These are phyloP conservation scores for Podaxis carcinomalis DNA, from an alignment of 768 basidiomycete species.

Conservation along the genomic window DNA sequence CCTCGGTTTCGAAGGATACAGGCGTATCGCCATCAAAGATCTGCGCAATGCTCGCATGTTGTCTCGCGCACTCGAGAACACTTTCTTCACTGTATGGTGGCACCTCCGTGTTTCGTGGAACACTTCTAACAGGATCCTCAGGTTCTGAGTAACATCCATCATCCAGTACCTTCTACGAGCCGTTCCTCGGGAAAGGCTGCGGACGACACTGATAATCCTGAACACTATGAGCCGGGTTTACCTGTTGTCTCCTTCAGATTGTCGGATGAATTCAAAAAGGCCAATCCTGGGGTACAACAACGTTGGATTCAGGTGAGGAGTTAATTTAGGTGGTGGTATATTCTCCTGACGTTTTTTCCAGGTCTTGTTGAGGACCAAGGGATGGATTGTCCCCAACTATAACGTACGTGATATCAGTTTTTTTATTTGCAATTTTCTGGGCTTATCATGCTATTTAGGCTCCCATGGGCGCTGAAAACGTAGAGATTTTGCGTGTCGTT, in stretches of 20 bases:
- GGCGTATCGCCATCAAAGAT: constrained; percentile 38
- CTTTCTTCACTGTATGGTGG: constrained; percentile 39
- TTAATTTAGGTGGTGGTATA: neutral
- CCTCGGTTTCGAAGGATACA: constrained; percentile 53
- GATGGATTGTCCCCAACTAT: constrained; percentile 65
- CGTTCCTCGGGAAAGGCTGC: constrained; percentile 11
- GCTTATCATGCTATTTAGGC: constrained; percentile 23
- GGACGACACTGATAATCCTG: constrained; percentile 33
- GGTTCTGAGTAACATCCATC: constrained; percentile 49
- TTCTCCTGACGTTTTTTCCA: constrained; percentile 13
- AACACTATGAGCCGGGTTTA: constrained; percentile 45
- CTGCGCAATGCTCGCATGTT: constrained; percentile 54
- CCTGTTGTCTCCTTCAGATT: constrained; percentile 62
- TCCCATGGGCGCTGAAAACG: constrained; percentile 44
- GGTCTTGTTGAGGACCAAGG: constrained; percentile 42
- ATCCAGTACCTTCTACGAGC: constrained; percentile 21
- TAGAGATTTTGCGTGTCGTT: constrained; percentile 59
- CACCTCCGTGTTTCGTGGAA: neutral
- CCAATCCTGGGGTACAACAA: constrained; percentile 52
- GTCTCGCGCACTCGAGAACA: constrained; percentile 50
- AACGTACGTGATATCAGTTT: constrained; percentile 22
- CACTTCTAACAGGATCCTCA: constrained; percentile 9
- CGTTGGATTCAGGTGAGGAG: constrained; percentile 39
- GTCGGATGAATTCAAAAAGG: constrained; percentile 45
- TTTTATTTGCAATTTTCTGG: neutral